Conservation (phyloP, 495 filamentous ascomycete species). For the Talaromyces nanjingensis region DNA sequence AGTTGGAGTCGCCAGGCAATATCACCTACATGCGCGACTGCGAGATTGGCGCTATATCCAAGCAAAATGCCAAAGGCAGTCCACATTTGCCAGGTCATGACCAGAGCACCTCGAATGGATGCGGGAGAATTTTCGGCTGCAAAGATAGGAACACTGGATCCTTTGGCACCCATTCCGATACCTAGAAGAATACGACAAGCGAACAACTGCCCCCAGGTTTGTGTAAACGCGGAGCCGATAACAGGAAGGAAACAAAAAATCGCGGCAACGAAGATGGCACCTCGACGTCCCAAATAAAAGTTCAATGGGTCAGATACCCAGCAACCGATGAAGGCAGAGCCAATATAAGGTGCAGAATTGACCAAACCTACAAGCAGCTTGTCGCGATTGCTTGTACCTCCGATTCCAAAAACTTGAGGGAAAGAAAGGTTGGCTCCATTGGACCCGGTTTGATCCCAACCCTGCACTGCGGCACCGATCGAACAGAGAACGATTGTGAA, state of each 20-base stretch:
- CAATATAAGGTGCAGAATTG: constrained; percentile 46
- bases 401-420: constrained; percentile 50
- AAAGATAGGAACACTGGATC: constrained; percentile 55
- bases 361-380: constrained; percentile 56
- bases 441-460: constrained; percentile 65
- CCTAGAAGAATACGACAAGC: constrained; percentile 51
- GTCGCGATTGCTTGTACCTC: constrained; percentile 30
- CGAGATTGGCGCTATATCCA: constrained; percentile 54
- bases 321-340: constrained; percentile 38
- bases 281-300: constrained; percentile 48
- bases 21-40: constrained; percentile 43
- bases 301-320: constrained; percentile 58
- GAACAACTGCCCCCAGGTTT: constrained; percentile 54
- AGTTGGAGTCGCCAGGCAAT: constrained; percentile 60
- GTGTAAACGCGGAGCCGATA: constrained; percentile 47
- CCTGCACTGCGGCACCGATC: constrained; percentile 64
- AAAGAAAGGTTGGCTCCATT: constrained; percentile 65
- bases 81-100: constrained; percentile 59
- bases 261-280: constrained; percentile 53
- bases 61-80: constrained; percentile 56
- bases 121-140: constrained; percentile 58
- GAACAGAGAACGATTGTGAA: constrained; percentile 64
- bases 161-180: constrained; percentile 61
- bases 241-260: constrained; percentile 52
- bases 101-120: constrained; percentile 52